Conservation (phyloP, 163 green algal species). For the Coccomyxa subellipsoidea region DNA sequence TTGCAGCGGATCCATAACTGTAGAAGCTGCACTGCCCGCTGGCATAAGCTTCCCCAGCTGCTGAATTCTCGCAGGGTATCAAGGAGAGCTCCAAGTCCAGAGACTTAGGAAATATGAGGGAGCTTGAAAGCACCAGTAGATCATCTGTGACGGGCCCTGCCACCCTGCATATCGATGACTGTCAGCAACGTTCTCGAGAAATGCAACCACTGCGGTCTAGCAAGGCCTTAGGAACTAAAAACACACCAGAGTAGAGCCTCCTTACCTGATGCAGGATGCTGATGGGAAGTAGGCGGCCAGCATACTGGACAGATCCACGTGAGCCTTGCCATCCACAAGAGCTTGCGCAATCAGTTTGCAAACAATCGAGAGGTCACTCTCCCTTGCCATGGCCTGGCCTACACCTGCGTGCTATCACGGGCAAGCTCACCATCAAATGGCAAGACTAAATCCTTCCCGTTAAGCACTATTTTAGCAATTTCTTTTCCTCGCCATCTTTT, state of each 20-base stretch:
- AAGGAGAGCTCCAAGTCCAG: background rate
- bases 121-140: background rate
- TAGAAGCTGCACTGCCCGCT: constrained; percentile 1
- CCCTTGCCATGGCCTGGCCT: background rate
- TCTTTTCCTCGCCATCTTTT: no score
- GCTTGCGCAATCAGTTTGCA: background rate
- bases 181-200: no score
- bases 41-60: background rate
- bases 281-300: background rate
- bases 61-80: background rate
- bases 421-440: no score
- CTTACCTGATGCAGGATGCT: background rate
- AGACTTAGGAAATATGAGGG: background rate
- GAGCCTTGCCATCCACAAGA: background rate
- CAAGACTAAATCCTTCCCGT: no score
- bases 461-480: no score
- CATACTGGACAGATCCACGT: background rate
- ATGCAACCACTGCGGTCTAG: no score
- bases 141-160: background rate
- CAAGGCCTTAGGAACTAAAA: no score
- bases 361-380: background rate
- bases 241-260: background rate
- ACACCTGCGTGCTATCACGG: no score
- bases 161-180: background rate
- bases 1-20: background rate